A percentile compares a stretch with the other conserved stretches of the same genome.
These are phyloP conservation scores for Suillus ampliporus DNA, from an alignment of 768 basidiomycete species.

Conservation along the genomic window DNA sequence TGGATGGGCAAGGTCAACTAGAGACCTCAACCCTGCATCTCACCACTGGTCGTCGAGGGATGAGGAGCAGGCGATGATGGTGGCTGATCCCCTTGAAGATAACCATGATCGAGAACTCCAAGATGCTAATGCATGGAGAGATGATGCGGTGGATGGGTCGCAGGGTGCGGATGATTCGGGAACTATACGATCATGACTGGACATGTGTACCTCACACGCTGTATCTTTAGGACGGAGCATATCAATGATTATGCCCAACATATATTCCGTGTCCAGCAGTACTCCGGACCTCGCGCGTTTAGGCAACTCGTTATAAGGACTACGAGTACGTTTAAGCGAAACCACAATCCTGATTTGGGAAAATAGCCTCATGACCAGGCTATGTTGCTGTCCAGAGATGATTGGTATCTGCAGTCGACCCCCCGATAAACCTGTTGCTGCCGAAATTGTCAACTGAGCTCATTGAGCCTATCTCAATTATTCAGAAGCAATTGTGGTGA, in stretches of 20 bases:
- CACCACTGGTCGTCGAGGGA: constrained; percentile 41
- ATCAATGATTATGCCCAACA: not conserved
- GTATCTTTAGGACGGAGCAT: constrained; percentile 6
- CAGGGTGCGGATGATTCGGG: not conserved
- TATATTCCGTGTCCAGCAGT: not conserved
- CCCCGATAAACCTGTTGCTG: not conserved
- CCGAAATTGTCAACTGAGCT: not conserved
- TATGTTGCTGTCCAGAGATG: constrained; percentile 1
- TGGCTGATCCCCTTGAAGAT: constrained; percentile 32
- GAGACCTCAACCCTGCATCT: constrained; percentile 27
- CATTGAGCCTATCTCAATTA: not conserved
- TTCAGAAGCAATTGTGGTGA: too few relatives aligned
- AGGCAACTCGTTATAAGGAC: not conserved
- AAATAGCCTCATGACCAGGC: too few relatives aligned
- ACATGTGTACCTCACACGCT: constrained; percentile 1
- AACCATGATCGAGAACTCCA: constrained; percentile 12
- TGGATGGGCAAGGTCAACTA: constrained; percentile 21
- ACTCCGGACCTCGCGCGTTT: not conserved
- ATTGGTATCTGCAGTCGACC: not conserved
- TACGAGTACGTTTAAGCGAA: not conserved
- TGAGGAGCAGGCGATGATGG: constrained; percentile 33
- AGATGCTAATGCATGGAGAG: not conserved
- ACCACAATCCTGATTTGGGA: not conserved
- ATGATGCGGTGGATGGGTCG: not conserved
- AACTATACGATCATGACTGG: constrained; percentile 4